Conservation (phyloP, 176 grass and related monocot species). For the Miscanthus lutarioriparius region DNA sequence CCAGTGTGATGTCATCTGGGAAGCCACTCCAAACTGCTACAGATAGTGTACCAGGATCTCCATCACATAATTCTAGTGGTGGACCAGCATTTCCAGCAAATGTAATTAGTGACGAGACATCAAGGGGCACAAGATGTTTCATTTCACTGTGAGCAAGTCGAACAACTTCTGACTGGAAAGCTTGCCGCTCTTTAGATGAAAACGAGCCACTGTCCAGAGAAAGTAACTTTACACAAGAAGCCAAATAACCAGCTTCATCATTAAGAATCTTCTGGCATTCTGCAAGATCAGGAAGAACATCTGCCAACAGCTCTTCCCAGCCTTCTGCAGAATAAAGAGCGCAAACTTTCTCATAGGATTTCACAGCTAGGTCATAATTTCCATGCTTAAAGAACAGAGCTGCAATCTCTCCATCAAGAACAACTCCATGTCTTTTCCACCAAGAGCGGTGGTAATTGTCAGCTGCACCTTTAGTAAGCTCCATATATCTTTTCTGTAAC, state of each 20-base stretch:
- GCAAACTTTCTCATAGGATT: conserved; percentile 97
- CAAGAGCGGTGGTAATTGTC: conserved; percentile 97
- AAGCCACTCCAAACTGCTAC: conserved; percentile 90
- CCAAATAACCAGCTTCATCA: conserved; percentile 85
- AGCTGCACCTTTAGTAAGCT: conserved; percentile 95
- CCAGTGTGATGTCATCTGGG: conserved; percentile 89
- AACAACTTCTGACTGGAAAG: conserved; percentile 94
- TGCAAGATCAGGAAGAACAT: conserved; percentile 92
- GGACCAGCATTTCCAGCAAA: conserved; percentile 85
- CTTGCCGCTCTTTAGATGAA: conserved; percentile 79
- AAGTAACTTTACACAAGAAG: conserved; percentile 91
- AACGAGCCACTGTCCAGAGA: conserved; percentile 79
- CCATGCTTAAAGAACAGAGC: conserved; percentile 88
- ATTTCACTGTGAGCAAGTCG: conserved; percentile 94
- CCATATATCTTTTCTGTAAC: conserved; percentile 92
- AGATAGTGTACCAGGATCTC: conserved; percentile 84
- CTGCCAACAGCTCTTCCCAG: conserved; percentile 89
- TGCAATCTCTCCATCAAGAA: conserved; percentile 97
- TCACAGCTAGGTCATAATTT: conserved; percentile 85
- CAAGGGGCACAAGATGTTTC: conserved; percentile 88
- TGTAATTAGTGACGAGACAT: conserved; percentile 93
- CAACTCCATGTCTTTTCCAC: conserved; percentile 99
- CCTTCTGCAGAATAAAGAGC: conserved; percentile 95
- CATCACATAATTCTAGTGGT: conserved; percentile 89
- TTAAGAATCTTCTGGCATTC: conserved; percentile 97